Percentiles rank a stretch among this genome's conserved stretches.
phyloP scores from a whole-genome alignment of 805 yeast species.

The Starmerella sirachaensis region DNA sequence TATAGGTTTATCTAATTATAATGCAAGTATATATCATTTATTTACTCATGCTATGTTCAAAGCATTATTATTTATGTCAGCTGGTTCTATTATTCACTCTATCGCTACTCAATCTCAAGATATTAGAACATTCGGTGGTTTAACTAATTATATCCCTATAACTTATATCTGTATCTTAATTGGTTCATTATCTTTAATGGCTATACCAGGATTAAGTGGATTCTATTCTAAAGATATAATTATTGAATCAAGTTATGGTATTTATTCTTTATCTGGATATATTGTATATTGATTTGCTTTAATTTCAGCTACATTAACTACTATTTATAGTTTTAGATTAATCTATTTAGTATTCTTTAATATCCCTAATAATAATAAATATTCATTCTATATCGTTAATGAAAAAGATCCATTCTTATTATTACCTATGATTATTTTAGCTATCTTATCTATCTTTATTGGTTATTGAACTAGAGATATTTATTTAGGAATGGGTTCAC shows the following conservation, averaged over 20 bases:
- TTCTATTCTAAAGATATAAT: not conserved
- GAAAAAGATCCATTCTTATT: not conserved
- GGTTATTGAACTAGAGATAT: not conserved
- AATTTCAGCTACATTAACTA: not conserved
- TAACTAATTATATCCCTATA: too few species aligned
- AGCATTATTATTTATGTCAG: too few species aligned
- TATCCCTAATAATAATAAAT: not conserved
- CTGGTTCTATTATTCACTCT: too few species aligned
- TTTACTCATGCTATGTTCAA: too few species aligned
- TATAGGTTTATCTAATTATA: too few species aligned
- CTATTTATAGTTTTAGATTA: not conserved
- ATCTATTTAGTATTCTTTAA: not conserved
- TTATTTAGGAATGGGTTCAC: not conserved
- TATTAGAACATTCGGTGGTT: too few species aligned
- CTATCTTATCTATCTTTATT: not conserved
- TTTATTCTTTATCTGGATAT: not conserved
- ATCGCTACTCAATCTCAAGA: too few species aligned
- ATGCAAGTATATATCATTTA: too few species aligned
- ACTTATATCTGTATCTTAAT: too few species aligned
- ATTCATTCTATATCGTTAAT: not conserved
- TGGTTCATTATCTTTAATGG: too few species aligned
- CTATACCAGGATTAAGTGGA: too few species aligned
- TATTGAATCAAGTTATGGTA: not conserved
- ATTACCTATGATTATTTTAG: not conserved
- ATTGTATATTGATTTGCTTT: not conserved